These are phyloP conservation scores for Xylaria palmicola DNA, from an alignment of 495 filamentous ascomycete genomes.

Conservation along the genomic window DNA sequence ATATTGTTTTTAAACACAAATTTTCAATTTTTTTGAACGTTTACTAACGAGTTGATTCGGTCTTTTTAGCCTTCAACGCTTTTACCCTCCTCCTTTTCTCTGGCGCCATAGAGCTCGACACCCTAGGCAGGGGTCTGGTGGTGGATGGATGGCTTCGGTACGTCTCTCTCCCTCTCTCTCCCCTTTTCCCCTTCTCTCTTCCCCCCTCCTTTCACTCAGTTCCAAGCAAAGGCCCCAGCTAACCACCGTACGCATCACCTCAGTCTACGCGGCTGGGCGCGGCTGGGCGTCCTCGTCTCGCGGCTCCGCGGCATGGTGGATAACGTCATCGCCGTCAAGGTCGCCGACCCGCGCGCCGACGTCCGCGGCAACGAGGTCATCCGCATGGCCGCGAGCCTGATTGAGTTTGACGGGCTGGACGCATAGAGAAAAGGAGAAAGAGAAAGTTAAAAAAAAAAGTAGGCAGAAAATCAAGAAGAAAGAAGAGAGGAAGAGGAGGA, in stretches of 20 bases:
- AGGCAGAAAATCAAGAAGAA: too few relatives aligned
- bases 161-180: background rate
- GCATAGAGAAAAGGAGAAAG: conserved; percentile 38
- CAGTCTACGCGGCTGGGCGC: conserved; percentile 83
- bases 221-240: too few relatives aligned
- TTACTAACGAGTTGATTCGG: conserved; percentile 8
- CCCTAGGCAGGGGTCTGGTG: conserved; percentile 79
- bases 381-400: conserved; percentile 68
- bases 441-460: too few relatives aligned
- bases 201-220: too few relatives aligned
- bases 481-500: too few relatives aligned
- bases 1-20: too few relatives aligned
- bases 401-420: conserved; percentile 87
- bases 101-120: conserved; percentile 80
- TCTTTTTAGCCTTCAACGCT: conserved; percentile 72
- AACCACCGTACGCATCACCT: too few relatives aligned
- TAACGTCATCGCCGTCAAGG: conserved; percentile 69
- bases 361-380: conserved; percentile 67
- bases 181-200: too few relatives aligned
- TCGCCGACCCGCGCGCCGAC: conserved; percentile 70
- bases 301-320: conserved; percentile 84
- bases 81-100: conserved; percentile 91
- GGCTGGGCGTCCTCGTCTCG: conserved; percentile 87
- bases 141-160: conserved; percentile 88
- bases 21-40: too few relatives aligned